Evolutionary conservation across 176 grass and related monocot species (phyloP).

Genomic region (Puccinellia tenuiflora): DNA sequence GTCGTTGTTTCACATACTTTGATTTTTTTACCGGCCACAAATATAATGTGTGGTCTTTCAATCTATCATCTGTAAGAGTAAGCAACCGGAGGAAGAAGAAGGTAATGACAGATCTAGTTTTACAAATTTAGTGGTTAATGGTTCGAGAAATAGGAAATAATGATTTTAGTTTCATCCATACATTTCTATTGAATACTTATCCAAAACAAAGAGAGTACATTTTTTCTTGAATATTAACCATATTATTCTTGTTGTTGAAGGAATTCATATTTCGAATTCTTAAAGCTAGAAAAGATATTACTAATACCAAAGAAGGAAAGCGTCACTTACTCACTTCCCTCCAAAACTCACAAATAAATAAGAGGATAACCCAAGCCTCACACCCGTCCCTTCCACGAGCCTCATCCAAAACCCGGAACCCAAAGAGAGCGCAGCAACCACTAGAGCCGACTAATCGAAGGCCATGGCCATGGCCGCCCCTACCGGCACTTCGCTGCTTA

Average conservation of each 20-base stretch:
- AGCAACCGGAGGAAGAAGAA: neutral
- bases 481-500: constrained; percentile 15
- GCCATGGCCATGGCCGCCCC: constrained; percentile 31
- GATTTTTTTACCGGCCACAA: neutral
- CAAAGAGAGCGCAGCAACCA: neutral
- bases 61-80: neutral
- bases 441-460: neutral
- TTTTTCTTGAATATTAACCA: neutral
- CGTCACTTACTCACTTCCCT: constrained; percentile 25
- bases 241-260: neutral
- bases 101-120: no score
- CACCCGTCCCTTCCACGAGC: constrained; percentile 22
- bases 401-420: constrained; percentile 27
- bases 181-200: neutral
- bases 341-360: constrained; percentile 32
- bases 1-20: neutral
- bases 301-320: neutral
- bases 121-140: neutral
- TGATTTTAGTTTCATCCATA: neutral
- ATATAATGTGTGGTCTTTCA: neutral
- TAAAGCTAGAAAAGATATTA: neutral
- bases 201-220: neutral
- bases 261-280: neutral
- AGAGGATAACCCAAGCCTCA: constrained; percentile 30
- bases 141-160: neutral